Conservation (phyloP, 805 yeast genomes). For the Hanseniaspora hatyaiensis region DNA sequence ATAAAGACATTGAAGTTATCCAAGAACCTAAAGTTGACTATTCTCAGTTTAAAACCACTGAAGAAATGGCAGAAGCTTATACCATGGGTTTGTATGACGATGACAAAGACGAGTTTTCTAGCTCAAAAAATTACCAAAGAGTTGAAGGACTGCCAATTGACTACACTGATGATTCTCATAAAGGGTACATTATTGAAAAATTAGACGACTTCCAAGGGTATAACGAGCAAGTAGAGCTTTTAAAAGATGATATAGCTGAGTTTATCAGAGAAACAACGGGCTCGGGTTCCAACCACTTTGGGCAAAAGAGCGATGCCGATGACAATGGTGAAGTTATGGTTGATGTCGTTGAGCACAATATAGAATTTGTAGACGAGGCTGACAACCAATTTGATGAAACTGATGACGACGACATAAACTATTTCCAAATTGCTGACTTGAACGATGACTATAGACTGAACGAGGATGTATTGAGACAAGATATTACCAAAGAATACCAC, state of each 20-base stretch:
- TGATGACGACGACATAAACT: conserved; percentile 17
- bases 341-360: conserved; percentile 29
- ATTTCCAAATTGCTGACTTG: conserved; percentile 7
- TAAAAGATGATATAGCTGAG: conserved; percentile 24
- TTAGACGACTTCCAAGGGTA: conserved; percentile 44
- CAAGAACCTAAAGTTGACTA: conserved; percentile 32
- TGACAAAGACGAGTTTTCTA: conserved; percentile 37
- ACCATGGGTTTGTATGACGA: conserved; percentile 50
- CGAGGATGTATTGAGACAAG: conserved; percentile 33
- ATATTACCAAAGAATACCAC: conserved; percentile 46
- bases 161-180: conserved; percentile 8
- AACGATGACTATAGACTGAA: conserved; percentile 16
- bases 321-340: conserved; percentile 25
- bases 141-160: conserved; percentile 11
- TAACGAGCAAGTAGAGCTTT: conserved; percentile 36
- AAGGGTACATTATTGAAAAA: conserved; percentile 40
- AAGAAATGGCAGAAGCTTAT: conserved; percentile 51
- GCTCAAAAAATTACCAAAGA: not conserved
- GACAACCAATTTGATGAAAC: conserved; percentile 21
- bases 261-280: no score
- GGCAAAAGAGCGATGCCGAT: no score
- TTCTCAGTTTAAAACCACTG: conserved; percentile 35
- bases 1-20: conserved; percentile 14
- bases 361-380: conserved; percentile 24
- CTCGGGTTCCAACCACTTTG: no score